Base-by-base conservation (phyloP, 257 asterid genomes). In the Solanum rostratum region DNA sequence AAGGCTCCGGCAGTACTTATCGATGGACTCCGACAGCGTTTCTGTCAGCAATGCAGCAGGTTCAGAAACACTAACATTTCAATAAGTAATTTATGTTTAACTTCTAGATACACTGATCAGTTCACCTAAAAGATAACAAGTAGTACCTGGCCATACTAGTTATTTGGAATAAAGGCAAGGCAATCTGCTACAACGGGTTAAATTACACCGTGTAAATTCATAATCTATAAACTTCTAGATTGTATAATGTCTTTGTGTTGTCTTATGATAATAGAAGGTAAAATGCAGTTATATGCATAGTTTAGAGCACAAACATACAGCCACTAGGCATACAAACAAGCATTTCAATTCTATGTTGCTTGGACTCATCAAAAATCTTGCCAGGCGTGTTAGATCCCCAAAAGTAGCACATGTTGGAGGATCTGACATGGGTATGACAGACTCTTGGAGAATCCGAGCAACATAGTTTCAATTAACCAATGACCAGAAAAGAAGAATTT, bases 21-120 rank as follows among this genome's bases (percentile, higher is more conserved):
- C 6, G 20, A 41, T 10, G 63, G 85, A 59, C 76, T 39, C 55
- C 85, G 1, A 43, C 80, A 63, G 43, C 85, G 80, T 20, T 82
- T 82, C 85, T 82, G 85, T 63, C 85, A 82, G 71, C 85, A 82
- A 45, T 82, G 80, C 55, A 82, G 85, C 85, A 82, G 85, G 85
- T 82, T 55, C 57, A 53, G 84, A 50, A 49, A 88, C 88, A 15
- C 27, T 15, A 5, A 78, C 4, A 60, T 76, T 76, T 76, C 81
- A 49, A 50, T 16, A 78, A 9, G 45, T 16, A 76, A 62, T 24
- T 27, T n/a, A 22, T 22, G 81, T 22, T 74, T 13, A 73, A 73
- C 39, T 73, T 73, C 57, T 22, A 73, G n/a, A 73, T 43, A 73
- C 80, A 45, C 16, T 16, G 15, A 74, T 73, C 39, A 45, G 22